A percentile compares a stretch with the other conserved stretches of the same genome.
phyloP scores from a whole-genome alignment of 441 rosid species.

The Syzygium malaccense region DNA sequence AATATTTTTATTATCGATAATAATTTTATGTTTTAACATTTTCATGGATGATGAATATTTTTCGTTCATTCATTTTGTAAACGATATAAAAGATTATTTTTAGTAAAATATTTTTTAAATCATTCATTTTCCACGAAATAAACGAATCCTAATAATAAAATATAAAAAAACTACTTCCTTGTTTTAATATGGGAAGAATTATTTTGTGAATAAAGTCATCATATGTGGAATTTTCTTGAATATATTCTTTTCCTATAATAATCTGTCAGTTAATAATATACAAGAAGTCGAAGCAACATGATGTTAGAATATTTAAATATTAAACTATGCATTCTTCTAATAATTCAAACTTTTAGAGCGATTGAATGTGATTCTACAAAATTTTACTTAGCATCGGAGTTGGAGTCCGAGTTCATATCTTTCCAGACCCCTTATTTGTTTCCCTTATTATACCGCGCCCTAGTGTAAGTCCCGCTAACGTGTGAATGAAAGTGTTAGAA shows the following conservation, averaged over 20 bases:
- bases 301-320: too few relatives aligned
- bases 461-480: background rate
- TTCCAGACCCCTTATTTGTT: background rate
- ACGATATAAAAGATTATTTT: too few relatives aligned
- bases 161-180: background rate
- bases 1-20: too few relatives aligned
- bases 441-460: background rate
- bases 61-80: too few relatives aligned
- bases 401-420: accelerated
- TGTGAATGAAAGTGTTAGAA: background rate
- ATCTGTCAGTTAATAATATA: background rate
- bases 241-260: background rate
- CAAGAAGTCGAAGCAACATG: background rate
- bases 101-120: background rate
- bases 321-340: background rate
- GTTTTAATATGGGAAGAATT: background rate
- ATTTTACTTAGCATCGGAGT: background rate
- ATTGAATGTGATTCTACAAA: background rate
- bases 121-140: too few relatives aligned
- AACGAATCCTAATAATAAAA: too few relatives aligned
- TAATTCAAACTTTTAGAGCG: background rate
- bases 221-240: background rate
- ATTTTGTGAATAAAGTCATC: background rate
- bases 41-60: too few relatives aligned
- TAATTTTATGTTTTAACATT: too few relatives aligned